Conservation (phyloP, 495 filamentous ascomycete species). For the Peziza echinospora region DNA sequence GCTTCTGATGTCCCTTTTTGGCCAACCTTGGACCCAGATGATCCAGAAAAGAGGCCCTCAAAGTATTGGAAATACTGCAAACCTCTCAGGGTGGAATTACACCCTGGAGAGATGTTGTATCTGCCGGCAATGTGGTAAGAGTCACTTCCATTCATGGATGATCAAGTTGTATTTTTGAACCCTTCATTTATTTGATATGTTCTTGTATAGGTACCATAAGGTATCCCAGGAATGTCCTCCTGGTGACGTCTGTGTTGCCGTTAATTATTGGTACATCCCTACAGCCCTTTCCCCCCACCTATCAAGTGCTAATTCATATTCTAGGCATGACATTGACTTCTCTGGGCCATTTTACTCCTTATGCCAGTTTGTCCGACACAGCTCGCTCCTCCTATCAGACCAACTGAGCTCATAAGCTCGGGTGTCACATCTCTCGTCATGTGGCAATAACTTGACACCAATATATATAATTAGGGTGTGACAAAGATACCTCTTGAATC, state of each 20-base stretch:
- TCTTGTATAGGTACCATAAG: slow-evolving; percentile 38
- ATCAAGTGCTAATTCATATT: background rate
- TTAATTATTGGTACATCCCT: slow-evolving; percentile 51
- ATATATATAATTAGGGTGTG: too few species aligned
- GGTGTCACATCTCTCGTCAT: too few species aligned
- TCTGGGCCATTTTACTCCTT: slow-evolving; percentile 36
- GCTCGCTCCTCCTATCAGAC: background rate
- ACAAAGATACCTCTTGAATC: too few species aligned
- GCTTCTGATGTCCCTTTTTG: slow-evolving; percentile 21
- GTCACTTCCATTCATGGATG: slow-evolving; percentile 7
- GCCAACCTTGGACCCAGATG: slow-evolving; percentile 49
- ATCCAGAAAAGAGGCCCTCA: slow-evolving; percentile 19
- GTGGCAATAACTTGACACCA: too few species aligned
- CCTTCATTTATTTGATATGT: background rate
- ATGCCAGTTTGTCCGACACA: slow-evolving; percentile 28
- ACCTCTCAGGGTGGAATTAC: slow-evolving; percentile 37
- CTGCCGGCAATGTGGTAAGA: slow-evolving; percentile 52
- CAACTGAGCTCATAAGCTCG: too few species aligned
- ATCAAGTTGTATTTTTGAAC: background rate
- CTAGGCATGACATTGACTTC: slow-evolving; percentile 51
- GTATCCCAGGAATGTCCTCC: slow-evolving; percentile 41
- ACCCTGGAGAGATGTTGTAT: slow-evolving; percentile 62
- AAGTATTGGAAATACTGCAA: slow-evolving; percentile 30
- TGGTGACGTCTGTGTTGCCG: slow-evolving; percentile 47
- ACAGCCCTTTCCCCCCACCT: background rate